Base-by-base conservation (phyloP, 2,329 filamentous ascomycete species). In the Geosmithia flava region DNA sequence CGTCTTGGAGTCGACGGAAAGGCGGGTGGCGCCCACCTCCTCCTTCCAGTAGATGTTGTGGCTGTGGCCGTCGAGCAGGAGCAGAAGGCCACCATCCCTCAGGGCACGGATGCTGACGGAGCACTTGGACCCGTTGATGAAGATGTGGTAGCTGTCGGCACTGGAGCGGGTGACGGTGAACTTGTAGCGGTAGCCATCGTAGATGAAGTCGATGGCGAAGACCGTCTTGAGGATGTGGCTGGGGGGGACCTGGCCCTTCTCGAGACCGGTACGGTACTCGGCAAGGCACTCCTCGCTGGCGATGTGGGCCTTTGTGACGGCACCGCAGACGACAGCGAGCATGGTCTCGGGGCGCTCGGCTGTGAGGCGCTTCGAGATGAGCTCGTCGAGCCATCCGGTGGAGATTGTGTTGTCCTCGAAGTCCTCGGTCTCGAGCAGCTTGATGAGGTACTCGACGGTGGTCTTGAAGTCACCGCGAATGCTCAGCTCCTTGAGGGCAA, bases 41-140 rank as follows among this genome's bases (percentile, higher is more conserved):
- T 98, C 93, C 71, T 97, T 97, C 93, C 93, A 98, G 80, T 98
- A 98, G 52, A 97, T 83, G 62, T 93, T 98, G 81, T 98, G 93
- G 57, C 87, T 95, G 66, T 88, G 87, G 52, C 93, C 93, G 59
- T 85, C 83, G 42, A 98, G 80, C 19, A 98, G 79, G 53, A 98
- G 81, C 49, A 98, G 77, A 11, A 98, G 79, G 65, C 93, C 93
- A 65, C 93, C 93, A 58, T 98, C 93, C 54, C 88, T 89, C 54
- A 98, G 80, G 46, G 90, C 85, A 58, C 93, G 86, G 48, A 98
- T 86, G 59, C 91, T 93, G 49, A 97, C 87, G 7, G 87, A 83
- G 68, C 88, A 95, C 72, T 94, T 95, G 57, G 93, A 97, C 51
- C 93, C 93, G 64, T 98, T 98, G 76, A 97, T 95, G 75, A 97